Conservation (phyloP, 495 filamentous ascomycete genomes). For the Neurospora hispaniola region DNA sequence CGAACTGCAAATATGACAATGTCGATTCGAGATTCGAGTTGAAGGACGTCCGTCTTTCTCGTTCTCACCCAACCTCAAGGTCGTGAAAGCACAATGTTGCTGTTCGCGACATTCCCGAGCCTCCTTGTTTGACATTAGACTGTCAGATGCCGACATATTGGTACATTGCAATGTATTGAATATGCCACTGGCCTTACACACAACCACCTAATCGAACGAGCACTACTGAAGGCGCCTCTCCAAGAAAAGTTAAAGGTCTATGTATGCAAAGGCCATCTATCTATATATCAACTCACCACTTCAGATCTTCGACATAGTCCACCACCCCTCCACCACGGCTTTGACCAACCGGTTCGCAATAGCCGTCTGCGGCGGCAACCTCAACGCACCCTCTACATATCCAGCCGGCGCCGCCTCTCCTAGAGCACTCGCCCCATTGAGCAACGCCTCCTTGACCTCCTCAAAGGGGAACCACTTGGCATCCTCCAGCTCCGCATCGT, state of each 20-base stretch:
- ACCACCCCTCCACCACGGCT: conserved; percentile 34
- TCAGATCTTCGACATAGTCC: conserved; percentile 31
- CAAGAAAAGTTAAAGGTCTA: neutral
- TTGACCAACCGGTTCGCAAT: conserved; percentile 66
- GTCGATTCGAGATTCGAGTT: neutral
- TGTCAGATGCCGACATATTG: neutral
- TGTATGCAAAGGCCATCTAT: neutral
- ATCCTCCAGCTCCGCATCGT: conserved; percentile 86
- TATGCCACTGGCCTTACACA: neutral
- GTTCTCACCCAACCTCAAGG: neutral
- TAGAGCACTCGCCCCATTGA: conserved; percentile 50
- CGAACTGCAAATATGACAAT: neutral
- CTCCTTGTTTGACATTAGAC: neutral
- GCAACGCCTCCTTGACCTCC: conserved; percentile 55
- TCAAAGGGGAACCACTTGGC: conserved; percentile 75
- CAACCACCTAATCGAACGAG: neutral
- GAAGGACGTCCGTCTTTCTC: neutral
- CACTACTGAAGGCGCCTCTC: neutral
- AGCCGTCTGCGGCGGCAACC: conserved; percentile 63
- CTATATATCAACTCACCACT: neutral
- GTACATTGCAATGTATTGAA: neutral
- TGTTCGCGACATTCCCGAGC: neutral
- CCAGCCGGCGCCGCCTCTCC: conserved; percentile 49
- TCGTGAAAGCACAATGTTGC: neutral
- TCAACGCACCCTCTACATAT: conserved; percentile 62